Evolutionary conservation across 108 stramenopile genomes (phyloP), one percentile per base, ranked within the genome.

Genomic region (Conticribra guillardii): DNA sequence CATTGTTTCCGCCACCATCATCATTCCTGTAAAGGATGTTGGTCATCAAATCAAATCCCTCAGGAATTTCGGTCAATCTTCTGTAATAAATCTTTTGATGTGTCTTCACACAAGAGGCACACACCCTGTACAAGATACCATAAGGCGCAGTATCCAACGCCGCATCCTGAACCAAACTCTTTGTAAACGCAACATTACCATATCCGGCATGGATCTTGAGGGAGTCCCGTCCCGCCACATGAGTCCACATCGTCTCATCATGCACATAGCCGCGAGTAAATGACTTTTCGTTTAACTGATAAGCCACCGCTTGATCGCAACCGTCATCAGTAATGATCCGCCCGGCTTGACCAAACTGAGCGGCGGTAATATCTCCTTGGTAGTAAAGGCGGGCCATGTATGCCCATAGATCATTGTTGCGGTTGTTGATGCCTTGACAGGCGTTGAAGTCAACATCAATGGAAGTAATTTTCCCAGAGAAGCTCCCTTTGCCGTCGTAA

Each of bases 381-480:
- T 74, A 50, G 50, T 74, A 83, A 22, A 83, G 67, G 16, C 74
- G 73, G 21, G 69, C 76, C 67, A 80, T 80, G 70, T 80, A 84
- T 33, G 77, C 71, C 74, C 67, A 68, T 11, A 84, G 74, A 48
- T 84, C 72, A 37, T 80, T 80, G 60, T 81, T 79, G n/a, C 67
- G 60, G 37, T 41, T 41, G 24, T 81, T 69, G 33, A 73, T 73
- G n/a, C 83, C 83, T 49, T 81, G 62, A 52, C 83, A 84, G 63
- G 80, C 74, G 46, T 80, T 80, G 68, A 81, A 84, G 26, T 80
- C 60, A 22, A 84, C 60, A 22, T 75, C 50, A 21, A 75, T 50
- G 55, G 44, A 16, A n/a, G 34, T 46, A 28, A 84, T 59, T 28
- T 30, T 67, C 0, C 61, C 62, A 14, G 37, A 3, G 45, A 84